phyloP scores from a whole-genome alignment of 768 basidiomycete genomes.

The Imleria badia region DNA sequence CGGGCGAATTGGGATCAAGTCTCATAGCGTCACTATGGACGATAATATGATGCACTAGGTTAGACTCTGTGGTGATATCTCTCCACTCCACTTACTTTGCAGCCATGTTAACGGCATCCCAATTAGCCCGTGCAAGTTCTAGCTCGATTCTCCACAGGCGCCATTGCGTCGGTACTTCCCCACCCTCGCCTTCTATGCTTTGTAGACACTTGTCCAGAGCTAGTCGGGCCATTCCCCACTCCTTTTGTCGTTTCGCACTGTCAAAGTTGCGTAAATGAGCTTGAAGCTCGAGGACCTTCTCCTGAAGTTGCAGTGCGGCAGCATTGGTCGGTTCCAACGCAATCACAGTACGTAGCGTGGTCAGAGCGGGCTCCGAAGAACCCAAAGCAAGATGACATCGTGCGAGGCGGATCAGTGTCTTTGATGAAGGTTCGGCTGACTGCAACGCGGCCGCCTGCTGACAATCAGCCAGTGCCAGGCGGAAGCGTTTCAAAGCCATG shows the following conservation, averaged over 20 bases:
- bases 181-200: constrained; percentile 71
- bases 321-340: constrained; percentile 61
- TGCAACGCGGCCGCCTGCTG: constrained; percentile 72
- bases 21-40: constrained; percentile 68
- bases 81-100: constrained; percentile 59
- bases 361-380: constrained; percentile 61
- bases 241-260: constrained; percentile 51
- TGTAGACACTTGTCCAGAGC: constrained; percentile 77
- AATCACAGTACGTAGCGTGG: constrained; percentile 62
- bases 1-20: constrained; percentile 69
- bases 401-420: constrained; percentile 80
- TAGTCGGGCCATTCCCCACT: constrained; percentile 79
- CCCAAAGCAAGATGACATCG: constrained; percentile 84
- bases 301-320: constrained; percentile 58
- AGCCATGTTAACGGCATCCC: constrained; percentile 70
- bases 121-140: constrained; percentile 66
- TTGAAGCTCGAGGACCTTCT: constrained; percentile 60
- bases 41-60: background rate
- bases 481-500: constrained; percentile 79
- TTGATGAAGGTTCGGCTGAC: constrained; percentile 57
- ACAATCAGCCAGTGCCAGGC: constrained; percentile 73
- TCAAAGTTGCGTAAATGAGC: constrained; percentile 66
- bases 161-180: constrained; percentile 78
- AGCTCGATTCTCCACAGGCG: constrained; percentile 76
- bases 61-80: background rate